phyloP scores from a whole-genome alignment of 2,329 filamentous ascomycete genomes.

The Colletotrichum filicis region DNA sequence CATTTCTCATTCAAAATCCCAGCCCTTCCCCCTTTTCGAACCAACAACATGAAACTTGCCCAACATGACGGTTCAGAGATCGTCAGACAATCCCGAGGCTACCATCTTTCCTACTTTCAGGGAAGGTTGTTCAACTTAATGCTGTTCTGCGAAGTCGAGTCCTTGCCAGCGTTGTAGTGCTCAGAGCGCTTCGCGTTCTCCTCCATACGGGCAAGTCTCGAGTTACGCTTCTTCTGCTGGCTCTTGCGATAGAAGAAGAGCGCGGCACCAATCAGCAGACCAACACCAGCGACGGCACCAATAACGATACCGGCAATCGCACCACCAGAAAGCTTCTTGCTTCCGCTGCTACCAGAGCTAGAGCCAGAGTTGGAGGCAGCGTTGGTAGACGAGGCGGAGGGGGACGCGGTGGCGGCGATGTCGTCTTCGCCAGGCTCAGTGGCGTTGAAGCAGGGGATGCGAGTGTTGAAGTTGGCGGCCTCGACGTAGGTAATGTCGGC shows the following conservation, averaged over 20 bases:
- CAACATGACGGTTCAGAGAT: too few relatives aligned
- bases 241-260: constrained; percentile 30
- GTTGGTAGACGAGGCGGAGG: constrained; percentile 30
- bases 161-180: constrained; percentile 21
- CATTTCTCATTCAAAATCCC: not conserved
- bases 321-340: constrained; percentile 13
- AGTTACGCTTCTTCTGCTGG: constrained; percentile 34
- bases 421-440: constrained; percentile 41
- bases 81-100: not conserved
- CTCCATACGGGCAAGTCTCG: constrained; percentile 28
- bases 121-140: constrained; percentile 13
- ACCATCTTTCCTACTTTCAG: not conserved
- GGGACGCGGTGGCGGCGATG: constrained; percentile 35
- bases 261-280: constrained; percentile 12
- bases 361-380: constrained; percentile 1
- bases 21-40: not conserved
- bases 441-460: constrained; percentile 49
- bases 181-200: constrained; percentile 25
- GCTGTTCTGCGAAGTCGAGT: constrained; percentile 30
- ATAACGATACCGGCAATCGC: constrained; percentile 34
- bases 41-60: too few relatives aligned
- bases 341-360: not conserved
- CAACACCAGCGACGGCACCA: constrained; percentile 24
- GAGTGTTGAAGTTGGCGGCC: constrained; percentile 39
- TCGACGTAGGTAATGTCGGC: constrained; percentile 52